A percentile compares a stretch with the other conserved stretches of the same genome.
Conservation (phyloP, 148 eudicot genomes). For the Camellia japonica region DNA sequence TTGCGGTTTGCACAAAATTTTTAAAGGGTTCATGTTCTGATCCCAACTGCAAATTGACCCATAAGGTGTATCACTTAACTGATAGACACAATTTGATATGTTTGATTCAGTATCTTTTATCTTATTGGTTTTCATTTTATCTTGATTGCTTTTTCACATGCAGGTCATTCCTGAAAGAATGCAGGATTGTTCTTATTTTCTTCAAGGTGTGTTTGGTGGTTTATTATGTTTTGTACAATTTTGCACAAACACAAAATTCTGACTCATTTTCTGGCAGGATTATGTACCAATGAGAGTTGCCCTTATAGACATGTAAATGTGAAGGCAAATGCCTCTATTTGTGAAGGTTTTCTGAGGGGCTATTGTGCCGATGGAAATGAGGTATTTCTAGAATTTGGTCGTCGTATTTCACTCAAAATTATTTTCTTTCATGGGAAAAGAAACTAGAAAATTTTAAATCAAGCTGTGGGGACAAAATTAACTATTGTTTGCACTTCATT, state of each 20-base stretch:
- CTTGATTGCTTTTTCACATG: slow-evolving; percentile 26
- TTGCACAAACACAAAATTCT: not conserved
- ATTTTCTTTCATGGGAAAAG: not conserved
- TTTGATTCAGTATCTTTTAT: slow-evolving; percentile 6
- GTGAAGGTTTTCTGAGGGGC: slow-evolving; percentile 84
- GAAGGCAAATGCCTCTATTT: slow-evolving; percentile 72
- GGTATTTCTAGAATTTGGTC: slow-evolving; percentile 45
- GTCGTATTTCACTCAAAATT: not conserved
- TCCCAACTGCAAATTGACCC: slow-evolving; percentile 84
- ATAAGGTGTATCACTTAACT: slow-evolving; percentile 59
- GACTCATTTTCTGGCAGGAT: slow-evolving; percentile 51
- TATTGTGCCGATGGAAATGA: slow-evolving; percentile 93
- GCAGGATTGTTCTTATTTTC: slow-evolving; percentile 92
- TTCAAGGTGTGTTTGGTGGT: slow-evolving; percentile 65
- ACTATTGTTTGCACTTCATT: not conserved
- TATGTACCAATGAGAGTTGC: slow-evolving; percentile 77
- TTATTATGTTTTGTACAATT: slow-evolving; percentile 11
- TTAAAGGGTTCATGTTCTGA: slow-evolving; percentile 74
- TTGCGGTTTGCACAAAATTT: slow-evolving; percentile 88
- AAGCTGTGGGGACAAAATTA: not conserved
- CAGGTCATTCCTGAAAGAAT: slow-evolving; percentile 97
- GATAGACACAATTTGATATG: not conserved
- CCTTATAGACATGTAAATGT: slow-evolving; percentile 95
- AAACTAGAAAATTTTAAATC: not conserved
- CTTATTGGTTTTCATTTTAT: not conserved